Evolutionary conservation across 2,329 filamentous ascomycete species (phyloP).

Genomic region (Aspergillus pseudotamarii): DNA sequence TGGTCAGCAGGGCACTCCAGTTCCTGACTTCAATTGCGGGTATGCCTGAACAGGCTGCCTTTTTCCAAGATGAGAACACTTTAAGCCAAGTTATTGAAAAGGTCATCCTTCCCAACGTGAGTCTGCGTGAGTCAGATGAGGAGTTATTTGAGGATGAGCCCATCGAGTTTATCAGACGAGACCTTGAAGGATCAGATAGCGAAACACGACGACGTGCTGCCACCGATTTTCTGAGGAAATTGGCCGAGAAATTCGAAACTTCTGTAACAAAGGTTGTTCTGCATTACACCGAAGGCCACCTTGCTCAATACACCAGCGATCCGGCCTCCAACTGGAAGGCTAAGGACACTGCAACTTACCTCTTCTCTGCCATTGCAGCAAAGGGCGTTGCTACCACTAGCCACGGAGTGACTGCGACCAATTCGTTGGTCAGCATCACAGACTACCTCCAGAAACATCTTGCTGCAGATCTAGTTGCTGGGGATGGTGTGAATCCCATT

Average conservation of each 20-base stretch:
- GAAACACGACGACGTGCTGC: slow-evolving; percentile 90
- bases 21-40: slow-evolving; percentile 89
- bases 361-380: slow-evolving; percentile 91
- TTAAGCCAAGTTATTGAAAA: slow-evolving; percentile 90
- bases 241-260: slow-evolving; percentile 85
- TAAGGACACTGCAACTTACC: slow-evolving; percentile 97
- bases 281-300: slow-evolving; percentile 83
- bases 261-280: slow-evolving; percentile 85
- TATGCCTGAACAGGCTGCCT: slow-evolving; percentile 73
- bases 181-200: slow-evolving; percentile 93
- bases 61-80: slow-evolving; percentile 81
- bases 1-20: slow-evolving; percentile 92
- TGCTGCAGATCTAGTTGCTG: slow-evolving; percentile 80
- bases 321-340: slow-evolving; percentile 81
- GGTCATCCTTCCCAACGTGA: slow-evolving; percentile 91
- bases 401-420: slow-evolving; percentile 89
- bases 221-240: slow-evolving; percentile 87
- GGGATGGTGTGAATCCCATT: slow-evolving; percentile 73
- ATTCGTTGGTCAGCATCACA: slow-evolving; percentile 82
- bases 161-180: slow-evolving; percentile 94
- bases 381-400: slow-evolving; percentile 85
- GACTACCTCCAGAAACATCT: slow-evolving; percentile 95
- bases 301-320: slow-evolving; percentile 71
- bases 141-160: slow-evolving; percentile 98
- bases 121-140: slow-evolving; percentile 86